A percentile compares a stretch with the other conserved stretches of the same genome.
Evolutionary conservation across 495 filamentous ascomycete species (phyloP).

Genomic region (Penicillium samsonianum): DNA sequence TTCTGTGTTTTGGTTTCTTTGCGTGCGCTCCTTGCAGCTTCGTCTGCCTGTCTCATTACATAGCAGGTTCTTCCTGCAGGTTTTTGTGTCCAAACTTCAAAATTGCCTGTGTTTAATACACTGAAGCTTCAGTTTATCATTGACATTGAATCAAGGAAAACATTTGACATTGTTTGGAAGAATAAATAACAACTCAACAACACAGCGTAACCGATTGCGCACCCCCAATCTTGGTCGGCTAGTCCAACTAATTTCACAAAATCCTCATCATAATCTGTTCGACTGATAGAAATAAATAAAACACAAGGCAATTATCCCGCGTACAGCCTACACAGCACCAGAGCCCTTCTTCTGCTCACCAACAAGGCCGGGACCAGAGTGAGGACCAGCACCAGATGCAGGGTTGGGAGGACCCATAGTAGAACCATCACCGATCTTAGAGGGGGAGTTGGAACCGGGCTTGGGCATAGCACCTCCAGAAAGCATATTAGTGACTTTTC

Average conservation of each 20-base stretch:
- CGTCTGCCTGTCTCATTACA: constrained; percentile 3
- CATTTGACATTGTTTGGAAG: constrained; percentile 11
- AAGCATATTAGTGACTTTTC: constrained; percentile 20
- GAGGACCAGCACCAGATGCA: constrained; percentile 12
- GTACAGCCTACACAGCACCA: neutral
- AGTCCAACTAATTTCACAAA: neutral
- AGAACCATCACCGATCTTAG: neutral
- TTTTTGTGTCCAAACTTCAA: neutral
- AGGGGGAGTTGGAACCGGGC: neutral
- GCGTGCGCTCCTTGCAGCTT: neutral
- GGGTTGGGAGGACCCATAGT: constrained; percentile 6
- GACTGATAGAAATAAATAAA: neutral
- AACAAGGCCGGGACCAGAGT: constrained; percentile 9
- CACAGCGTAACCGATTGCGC: neutral
- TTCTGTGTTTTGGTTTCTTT: constrained; percentile 18
- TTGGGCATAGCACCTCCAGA: constrained; percentile 5
- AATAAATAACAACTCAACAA: constrained; percentile 13
- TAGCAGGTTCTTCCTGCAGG: neutral
- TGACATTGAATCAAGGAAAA: neutral
- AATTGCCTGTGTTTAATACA: neutral
- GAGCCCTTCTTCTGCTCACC: neutral
- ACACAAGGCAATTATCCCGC: neutral
- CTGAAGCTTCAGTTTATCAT: neutral
- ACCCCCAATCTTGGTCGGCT: neutral
- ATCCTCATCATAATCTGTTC: too few species aligned